Conservation (phyloP, 345 rosid species). For the Salix dunnii region DNA sequence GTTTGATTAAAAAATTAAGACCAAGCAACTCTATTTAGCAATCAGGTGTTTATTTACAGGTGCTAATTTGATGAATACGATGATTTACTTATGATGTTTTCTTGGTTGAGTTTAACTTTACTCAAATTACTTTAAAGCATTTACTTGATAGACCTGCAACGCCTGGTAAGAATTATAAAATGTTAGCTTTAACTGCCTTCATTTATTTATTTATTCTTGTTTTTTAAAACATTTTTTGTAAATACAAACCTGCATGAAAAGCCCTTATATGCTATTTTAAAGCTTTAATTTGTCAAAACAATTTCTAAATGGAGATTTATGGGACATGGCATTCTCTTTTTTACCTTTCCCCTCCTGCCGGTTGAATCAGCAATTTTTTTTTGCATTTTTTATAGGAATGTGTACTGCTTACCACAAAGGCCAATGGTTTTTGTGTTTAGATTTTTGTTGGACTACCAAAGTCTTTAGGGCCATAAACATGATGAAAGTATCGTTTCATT, state of each 20-base stretch:
- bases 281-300: not conserved
- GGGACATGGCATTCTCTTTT: not conserved
- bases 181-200: not conserved
- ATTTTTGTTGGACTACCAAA: not conserved
- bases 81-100: not conserved
- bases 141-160: constrained; percentile 52
- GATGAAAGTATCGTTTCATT: not conserved
- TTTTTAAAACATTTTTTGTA: not conserved
- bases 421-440: not conserved
- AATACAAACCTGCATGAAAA: not conserved
- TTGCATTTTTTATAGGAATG: not conserved
- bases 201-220: not conserved
- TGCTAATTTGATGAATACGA: not conserved
- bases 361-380: not conserved
- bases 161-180: constrained; percentile 54
- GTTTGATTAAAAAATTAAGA: not conserved
- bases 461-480: not conserved
- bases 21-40: not conserved
- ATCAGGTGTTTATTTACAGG: not conserved
- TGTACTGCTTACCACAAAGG: not conserved
- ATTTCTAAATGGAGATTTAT: not conserved
- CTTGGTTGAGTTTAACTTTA: not conserved
- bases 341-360: not conserved
- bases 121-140: not conserved
- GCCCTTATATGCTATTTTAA: not conserved